Evolutionary conservation across 768 basidiomycete species (phyloP).

Genomic region (Royoungia palumana): DNA sequence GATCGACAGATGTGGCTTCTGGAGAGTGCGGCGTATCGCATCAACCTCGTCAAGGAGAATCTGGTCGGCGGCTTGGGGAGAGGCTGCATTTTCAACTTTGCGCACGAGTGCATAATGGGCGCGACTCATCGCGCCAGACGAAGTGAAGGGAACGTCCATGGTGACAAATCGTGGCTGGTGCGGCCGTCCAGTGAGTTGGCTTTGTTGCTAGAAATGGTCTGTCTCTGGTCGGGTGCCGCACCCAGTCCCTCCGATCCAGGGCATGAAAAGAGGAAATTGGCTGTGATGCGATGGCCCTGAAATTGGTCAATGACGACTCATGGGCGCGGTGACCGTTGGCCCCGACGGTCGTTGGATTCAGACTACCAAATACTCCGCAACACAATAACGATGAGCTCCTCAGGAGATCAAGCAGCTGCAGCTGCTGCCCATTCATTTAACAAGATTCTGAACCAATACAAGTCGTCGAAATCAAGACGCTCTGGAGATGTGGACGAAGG

Average conservation of each 20-base stretch:
- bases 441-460: constrained; percentile 74
- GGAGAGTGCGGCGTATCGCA: constrained; percentile 50
- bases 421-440: constrained; percentile 70
- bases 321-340: background rate
- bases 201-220: constrained; percentile 9
- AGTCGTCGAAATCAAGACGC: constrained; percentile 61
- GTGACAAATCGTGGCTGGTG: background rate
- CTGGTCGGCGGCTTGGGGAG: constrained; percentile 58
- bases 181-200: background rate
- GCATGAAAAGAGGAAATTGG: background rate
- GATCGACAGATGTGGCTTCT: constrained; percentile 45
- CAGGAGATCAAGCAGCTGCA: constrained; percentile 25
- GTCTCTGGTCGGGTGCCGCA: constrained; percentile 16
- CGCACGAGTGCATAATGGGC: constrained; percentile 74
- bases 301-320: background rate
- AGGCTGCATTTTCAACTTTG: constrained; percentile 61
- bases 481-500: constrained; percentile 72
- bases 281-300: background rate
- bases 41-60: constrained; percentile 58
- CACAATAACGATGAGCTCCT: constrained; percentile 20
- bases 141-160: constrained; percentile 78
- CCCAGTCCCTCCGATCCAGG: background rate
- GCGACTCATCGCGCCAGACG: constrained; percentile 75
- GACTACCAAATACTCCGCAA: background rate
- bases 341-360: no score